Conservation (phyloP, 805 yeast genomes). For the Spathaspora girioi region DNA sequence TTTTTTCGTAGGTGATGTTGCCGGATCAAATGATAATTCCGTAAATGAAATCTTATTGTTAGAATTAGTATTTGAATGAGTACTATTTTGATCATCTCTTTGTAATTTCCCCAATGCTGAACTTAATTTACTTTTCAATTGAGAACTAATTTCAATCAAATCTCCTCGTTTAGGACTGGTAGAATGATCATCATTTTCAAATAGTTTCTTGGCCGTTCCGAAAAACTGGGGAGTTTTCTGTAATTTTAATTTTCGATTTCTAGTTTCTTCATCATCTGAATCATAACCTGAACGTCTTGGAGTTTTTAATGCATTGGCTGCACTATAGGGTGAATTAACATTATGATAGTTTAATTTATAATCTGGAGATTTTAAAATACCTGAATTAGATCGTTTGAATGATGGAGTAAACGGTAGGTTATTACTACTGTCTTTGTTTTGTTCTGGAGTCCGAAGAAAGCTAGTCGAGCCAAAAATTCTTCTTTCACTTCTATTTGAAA, state of each 20-base stretch:
- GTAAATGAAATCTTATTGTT: slow-evolving; percentile 26
- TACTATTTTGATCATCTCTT: slow-evolving; percentile 16
- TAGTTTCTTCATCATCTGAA: slow-evolving; percentile 18
- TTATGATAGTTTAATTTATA: slow-evolving; percentile 21
- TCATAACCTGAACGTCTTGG: slow-evolving; percentile 30
- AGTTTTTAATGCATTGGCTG: slow-evolving; percentile 24
- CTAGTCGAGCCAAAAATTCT: slow-evolving; percentile 16
- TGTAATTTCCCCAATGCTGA: slow-evolving; percentile 40
- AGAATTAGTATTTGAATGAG: slow-evolving; percentile 8
- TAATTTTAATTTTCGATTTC: slow-evolving; percentile 20
- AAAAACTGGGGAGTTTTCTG: slow-evolving; percentile 39
- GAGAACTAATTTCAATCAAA: slow-evolving; percentile 35
- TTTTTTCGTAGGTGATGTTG: slow-evolving; percentile 24
- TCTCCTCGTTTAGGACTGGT: slow-evolving; percentile 24
- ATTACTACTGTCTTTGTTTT: slow-evolving; percentile 10
- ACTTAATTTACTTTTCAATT: slow-evolving; percentile 32
- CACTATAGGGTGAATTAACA: slow-evolving; percentile 25
- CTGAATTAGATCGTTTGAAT: slow-evolving; percentile 31
- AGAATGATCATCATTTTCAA: slow-evolving; percentile 22
- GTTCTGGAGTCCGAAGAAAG: slow-evolving; percentile 35
- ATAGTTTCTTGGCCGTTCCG: slow-evolving; percentile 35
- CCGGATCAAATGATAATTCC: slow-evolving; percentile 22
- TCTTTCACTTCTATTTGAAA: not conserved
- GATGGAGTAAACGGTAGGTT: slow-evolving; percentile 36
- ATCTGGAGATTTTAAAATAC: slow-evolving; percentile 32